Conservation (phyloP, 257 asterid species). For the Oldenlandia corymbosa region DNA sequence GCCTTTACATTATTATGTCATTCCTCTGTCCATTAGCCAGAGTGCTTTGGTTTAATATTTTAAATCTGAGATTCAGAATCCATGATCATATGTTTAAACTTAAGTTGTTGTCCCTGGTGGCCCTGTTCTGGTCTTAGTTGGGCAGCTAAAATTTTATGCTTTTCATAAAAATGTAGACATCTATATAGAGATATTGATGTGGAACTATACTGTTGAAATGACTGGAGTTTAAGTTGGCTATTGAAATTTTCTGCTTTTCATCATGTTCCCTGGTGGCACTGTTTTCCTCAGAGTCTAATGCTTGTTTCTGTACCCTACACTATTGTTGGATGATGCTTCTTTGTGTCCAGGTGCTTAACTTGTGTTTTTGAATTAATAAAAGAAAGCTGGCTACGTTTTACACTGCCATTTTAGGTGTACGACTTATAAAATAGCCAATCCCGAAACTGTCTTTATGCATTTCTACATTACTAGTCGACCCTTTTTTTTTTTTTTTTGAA, state of each 20-base stretch:
- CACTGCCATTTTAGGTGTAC: background rate
- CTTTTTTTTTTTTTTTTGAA: too few species aligned
- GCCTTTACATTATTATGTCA: background rate
- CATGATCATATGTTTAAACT: background rate
- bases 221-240: background rate
- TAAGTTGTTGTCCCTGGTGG: background rate
- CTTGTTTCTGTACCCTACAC: background rate
- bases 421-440: background rate
- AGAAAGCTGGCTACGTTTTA: background rate
- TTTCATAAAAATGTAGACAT: background rate
- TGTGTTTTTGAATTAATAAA: too few species aligned
- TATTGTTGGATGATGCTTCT: background rate
- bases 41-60: background rate
- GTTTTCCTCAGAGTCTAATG: too few species aligned
- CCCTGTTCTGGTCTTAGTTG: too few species aligned
- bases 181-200: background rate
- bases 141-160: background rate
- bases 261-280: too few species aligned
- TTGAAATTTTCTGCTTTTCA: too few species aligned
- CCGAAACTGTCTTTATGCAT: background rate
- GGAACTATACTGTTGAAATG: background rate
- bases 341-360: background rate
- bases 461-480: too few species aligned
- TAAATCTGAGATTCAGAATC: background rate
- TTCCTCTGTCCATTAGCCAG: background rate